Base-by-base conservation (phyloP, 169 alveolate genomes). In the Babesia divergens region DNA sequence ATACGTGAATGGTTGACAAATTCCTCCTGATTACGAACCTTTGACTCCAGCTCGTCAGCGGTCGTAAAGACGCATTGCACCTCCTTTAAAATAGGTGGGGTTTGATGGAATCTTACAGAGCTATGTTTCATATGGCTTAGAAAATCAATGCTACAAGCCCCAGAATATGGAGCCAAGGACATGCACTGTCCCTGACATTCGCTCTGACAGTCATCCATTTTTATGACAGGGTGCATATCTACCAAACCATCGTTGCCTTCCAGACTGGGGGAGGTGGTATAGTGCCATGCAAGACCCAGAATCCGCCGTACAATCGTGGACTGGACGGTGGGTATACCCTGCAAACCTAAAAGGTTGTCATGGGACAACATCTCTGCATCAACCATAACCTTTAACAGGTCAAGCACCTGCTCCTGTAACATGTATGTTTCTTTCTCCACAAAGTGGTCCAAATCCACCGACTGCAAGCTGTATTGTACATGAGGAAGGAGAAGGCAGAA, bases 401-500 rank as follows among this genome's bases (percentile, higher is more conserved):
- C 66, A 22, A 74, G 47, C 24, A 60, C 59, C 26, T 8, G 24
- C 43, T 50, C 70, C 70, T 74, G 84, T n/a, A 74, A 20, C 24
- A 32, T 26, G 84, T 74, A 74, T 40, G 54, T 62, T 26, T 64
- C 51, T 38, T 52, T 1, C 40, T 74, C 84, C 13, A 51, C 52
- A 28, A 74, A 67, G n/a, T 11, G 20, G 28, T 46, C 52, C 37
- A 50, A 62, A 22, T 18, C 68, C 34, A 77, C 29, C 38, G 22
- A 5, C 20, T 46, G 49, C 24, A 51, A 55, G 24, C 65, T 59
- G 40, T 18, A 22, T 18, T 60, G 70, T 18, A 29, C 60, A 38
- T 77, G 86, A 7, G 86, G 86, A 18, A 68, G 38, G 38, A 58
- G 31, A 29, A 37, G 4, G 32, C 42, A 60, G 67, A 54, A 77